Base-by-base conservation (phyloP, 1,139 yeast species). In the Blastobotrys ciferrii region DNA sequence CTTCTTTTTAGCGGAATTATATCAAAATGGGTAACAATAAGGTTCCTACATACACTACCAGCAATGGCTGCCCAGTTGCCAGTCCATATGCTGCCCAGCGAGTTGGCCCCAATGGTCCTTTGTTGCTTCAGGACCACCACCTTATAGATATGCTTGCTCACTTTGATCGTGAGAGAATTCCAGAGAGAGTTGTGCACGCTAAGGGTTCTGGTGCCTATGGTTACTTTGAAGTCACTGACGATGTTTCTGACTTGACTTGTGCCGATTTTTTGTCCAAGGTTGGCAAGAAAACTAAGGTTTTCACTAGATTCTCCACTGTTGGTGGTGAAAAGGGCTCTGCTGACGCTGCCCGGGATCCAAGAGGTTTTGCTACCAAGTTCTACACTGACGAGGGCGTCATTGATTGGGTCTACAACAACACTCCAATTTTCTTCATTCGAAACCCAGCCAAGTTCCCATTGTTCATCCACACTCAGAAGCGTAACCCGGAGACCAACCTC, bases 171-270 rank as follows among this genome's bases (percentile, higher is more conserved):
- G 95, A 87, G 71, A 33, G 95, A 67, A 81, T 87, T 53, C 95
- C 95, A 37, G 95, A 87, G 71, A 80, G 95, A 68, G 94, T 87
- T 48, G 95, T 87, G 45, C 95, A 87, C 65, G 95, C 95, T 54
- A 86, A 86, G 69, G 95, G 95, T 57, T 85, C 88, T 39, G 95
- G 95, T 59, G 94, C 94, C 45, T 82, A 76, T 64, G 92, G 94
- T 61, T 77, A 72, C 53, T 87, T 87, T 61, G 92, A 83, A 68
- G 84, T 82, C 55, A 87, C 95, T 32, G 91, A 87, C 64, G 92
- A 87, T 58, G 79, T 87, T 62, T 72, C 85, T 43, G 95, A 87
- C 66, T 64, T 87, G 52, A 79, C 86, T 60, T 73, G 74, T 54
- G 83, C 95, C 45, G 80, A 81, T 50, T 85, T 87, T 66, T 77